Base-by-base conservation (phyloP, 192 early-diverging fungal species). In the Podila verticillata region DNA sequence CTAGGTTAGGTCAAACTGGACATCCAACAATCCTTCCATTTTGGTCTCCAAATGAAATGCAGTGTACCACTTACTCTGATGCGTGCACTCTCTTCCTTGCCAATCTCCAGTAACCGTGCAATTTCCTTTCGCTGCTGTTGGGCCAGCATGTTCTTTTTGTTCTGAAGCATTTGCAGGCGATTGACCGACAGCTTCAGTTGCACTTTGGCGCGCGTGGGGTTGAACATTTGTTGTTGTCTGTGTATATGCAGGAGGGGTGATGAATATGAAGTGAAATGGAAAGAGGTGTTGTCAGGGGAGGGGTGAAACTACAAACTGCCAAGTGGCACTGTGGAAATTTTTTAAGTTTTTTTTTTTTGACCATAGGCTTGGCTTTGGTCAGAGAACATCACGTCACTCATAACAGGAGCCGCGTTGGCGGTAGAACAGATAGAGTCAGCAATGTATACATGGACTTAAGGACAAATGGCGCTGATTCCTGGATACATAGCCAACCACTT, bases 131-230 rank as follows among this genome's bases (percentile, higher is more conserved):
- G 90, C 13, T 90, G 90, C 56, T 90, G 87, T 57, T 93, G 83
- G 60, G 92, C 93, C 10, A 92, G 77, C 22, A 92, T 88, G 48
- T 83, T 86, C 79, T 96, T 97, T 64, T 98, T 99, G 51, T 89
- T 91, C 63, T 98, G 94, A 4, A 96, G 86, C 67, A 97, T 89
- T 84, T 93, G 94, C 15, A 99, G 90, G 34, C 96, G 87, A 83
- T 93, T 94, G 72, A 95, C 87, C 17, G 94, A 87, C 22, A 99
- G 88, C 81, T 95, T 97, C 30, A 99, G 87, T 73, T 95, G 93
- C 35, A 97, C 95, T 86, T 98, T 95, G 64, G 93, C 87, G 48
- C 89, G 83, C 13, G 85, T 81, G 3, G 89, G 84, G 68, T 85
- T 88, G 66, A 84, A 90, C 74, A 88, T 80, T 29, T 54, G 13